These are phyloP conservation scores for Fonsecaea multimorphosa DNA, from an alignment of 2,329 filamentous ascomycete genomes.

Conservation along the genomic window DNA sequence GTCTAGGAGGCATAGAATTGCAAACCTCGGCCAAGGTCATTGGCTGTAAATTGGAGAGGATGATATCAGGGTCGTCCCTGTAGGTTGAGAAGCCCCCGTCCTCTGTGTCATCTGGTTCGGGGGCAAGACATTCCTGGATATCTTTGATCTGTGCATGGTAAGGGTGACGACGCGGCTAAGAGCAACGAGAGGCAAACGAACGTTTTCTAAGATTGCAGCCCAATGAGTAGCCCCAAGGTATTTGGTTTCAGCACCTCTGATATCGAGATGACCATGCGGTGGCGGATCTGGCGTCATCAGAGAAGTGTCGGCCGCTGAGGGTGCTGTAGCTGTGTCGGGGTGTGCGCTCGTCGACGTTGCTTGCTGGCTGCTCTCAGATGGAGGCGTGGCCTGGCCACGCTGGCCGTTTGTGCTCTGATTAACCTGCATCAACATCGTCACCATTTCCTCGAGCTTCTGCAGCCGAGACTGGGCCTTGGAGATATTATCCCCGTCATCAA, in stretches of 20 bases:
- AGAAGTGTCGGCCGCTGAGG: not conserved
- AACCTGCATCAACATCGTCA: constrained; percentile 18
- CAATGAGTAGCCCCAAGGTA: constrained; percentile 51
- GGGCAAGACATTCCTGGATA: constrained; percentile 23
- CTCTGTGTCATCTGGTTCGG: constrained; percentile 3
- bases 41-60: constrained; percentile 1
- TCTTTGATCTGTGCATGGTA: constrained; percentile 16
- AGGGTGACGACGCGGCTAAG: not conserved
- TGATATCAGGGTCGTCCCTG: not conserved
- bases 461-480: constrained; percentile 21
- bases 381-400: constrained; percentile 1
- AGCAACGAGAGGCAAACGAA: constrained; percentile 20
- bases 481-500: constrained; percentile 10
- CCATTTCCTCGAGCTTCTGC: constrained; percentile 22
- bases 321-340: not conserved
- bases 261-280: constrained; percentile 15
- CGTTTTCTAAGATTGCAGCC: constrained; percentile 48
- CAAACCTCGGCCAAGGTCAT: constrained; percentile 11
- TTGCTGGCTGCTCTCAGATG: not conserved
- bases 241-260: constrained; percentile 16
- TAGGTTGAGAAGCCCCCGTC: not conserved
- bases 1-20: constrained; percentile 10
- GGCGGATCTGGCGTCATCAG: not conserved
- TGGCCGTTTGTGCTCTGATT: not conserved
- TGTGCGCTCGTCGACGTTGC: not conserved